phyloP scores from a whole-genome alignment of 2,329 filamentous ascomycete genomes.

The Alternaria incomplexa region DNA sequence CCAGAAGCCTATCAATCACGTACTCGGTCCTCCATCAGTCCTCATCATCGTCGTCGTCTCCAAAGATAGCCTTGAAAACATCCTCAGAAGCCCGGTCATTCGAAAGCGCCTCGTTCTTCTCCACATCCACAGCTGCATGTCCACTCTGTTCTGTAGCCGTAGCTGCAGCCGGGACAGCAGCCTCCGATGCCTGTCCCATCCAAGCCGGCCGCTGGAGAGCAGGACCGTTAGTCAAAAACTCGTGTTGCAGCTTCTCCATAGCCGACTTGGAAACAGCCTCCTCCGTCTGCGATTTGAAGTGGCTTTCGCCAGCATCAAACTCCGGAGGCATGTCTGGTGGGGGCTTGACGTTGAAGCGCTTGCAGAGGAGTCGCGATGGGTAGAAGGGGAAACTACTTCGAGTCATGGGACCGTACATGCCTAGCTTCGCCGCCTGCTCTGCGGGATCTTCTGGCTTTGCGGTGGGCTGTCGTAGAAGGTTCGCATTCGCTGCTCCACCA shows the following conservation, averaged over 20 bases:
- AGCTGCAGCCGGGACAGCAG: neutral
- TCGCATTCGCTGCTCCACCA: slow-evolving; percentile 35
- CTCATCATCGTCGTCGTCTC: slow-evolving; percentile 72
- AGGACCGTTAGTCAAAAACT: slow-evolving; percentile 35
- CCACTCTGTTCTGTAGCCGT: slow-evolving; percentile 2
- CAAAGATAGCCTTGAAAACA: slow-evolving; percentile 92
- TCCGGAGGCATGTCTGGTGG: slow-evolving; percentile 69
- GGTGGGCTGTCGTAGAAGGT: slow-evolving; percentile 55
- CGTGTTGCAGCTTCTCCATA: slow-evolving; percentile 51
- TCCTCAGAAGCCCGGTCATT: slow-evolving; percentile 76
- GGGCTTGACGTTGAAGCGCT: slow-evolving; percentile 86
- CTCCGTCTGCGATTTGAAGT: slow-evolving; percentile 33
- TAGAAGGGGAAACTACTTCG: slow-evolving; percentile 74
- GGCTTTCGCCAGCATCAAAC: slow-evolving; percentile 43
- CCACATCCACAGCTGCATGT: slow-evolving; percentile 65
- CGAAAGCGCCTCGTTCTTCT: slow-evolving; percentile 80
- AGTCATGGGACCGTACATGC: slow-evolving; percentile 93
- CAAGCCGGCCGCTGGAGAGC: slow-evolving; percentile 38
- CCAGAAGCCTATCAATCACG: neutral
- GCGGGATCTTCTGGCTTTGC: slow-evolving; percentile 75
- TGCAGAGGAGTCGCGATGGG: slow-evolving; percentile 86
- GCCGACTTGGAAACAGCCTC: slow-evolving; percentile 61
- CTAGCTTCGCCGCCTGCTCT: slow-evolving; percentile 83
- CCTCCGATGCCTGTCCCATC: slow-evolving; percentile 24
- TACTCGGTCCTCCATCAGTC: neutral